Conservation (phyloP, 352 stramenopile genomes). For the Phytophthora podocarpi region DNA sequence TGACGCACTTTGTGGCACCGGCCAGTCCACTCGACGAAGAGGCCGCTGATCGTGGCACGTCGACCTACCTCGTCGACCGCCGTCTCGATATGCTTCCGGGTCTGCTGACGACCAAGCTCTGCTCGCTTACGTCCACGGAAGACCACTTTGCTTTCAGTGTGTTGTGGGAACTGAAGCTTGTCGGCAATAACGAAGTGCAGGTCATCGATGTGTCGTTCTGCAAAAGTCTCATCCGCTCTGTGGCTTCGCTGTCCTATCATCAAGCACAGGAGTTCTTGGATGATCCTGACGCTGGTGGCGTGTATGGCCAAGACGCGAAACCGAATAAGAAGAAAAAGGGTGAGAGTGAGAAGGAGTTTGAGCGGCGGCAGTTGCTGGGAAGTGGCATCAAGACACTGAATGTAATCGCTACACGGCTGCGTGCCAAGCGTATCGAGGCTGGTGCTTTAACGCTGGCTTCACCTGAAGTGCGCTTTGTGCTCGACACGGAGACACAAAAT, state of each 20-base stretch:
- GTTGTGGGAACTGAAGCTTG: conserved; percentile 73
- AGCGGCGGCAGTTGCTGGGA: conserved; percentile 60
- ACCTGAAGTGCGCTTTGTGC: conserved; percentile 95
- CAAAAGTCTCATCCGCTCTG: conserved; percentile 98
- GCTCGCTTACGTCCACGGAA: conserved; percentile 90
- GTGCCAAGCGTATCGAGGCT: conserved; percentile 93
- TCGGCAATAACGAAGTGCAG: conserved; percentile 75
- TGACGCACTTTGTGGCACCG: conserved; percentile 97
- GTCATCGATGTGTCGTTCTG: conserved; percentile 97
- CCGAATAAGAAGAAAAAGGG: conserved; percentile 47
- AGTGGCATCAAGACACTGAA: conserved; percentile 92
- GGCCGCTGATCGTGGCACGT: conserved; percentile 90
- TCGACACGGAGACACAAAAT: conserved; percentile 99
- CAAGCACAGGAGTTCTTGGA: conserved; percentile 97
- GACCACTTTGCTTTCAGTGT: conserved; percentile 88
- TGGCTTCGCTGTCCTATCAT: conserved; percentile 96
- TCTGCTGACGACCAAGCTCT: conserved; percentile 97
- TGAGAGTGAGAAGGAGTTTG: conserved; percentile 38
- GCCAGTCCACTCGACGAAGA: conserved; percentile 96
- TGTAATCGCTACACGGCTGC: conserved; percentile 90
- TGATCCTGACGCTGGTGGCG: conserved; percentile 58
- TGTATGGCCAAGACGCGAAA: conserved; percentile 39
- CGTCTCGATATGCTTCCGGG: conserved; percentile 98
- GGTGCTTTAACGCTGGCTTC: conserved; percentile 97
- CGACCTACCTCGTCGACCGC: conserved; percentile 98